Conservation (phyloP, 2,329 filamentous ascomycete species). For the Aspergillus pseudoterreus region DNA sequence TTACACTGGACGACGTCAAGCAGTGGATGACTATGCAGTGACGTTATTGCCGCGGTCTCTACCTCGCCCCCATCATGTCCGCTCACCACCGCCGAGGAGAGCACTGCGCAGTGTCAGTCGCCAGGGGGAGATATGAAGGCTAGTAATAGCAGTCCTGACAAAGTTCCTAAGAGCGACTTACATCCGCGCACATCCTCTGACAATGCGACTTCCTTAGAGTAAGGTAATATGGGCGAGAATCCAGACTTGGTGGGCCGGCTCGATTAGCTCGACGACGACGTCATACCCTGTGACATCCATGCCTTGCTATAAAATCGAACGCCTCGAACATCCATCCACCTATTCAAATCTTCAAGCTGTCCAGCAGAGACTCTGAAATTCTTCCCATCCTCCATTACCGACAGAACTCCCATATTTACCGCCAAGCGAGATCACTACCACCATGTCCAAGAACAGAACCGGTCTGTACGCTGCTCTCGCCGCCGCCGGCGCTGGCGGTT, state of each 20-base stretch:
- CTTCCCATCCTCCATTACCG: too few species aligned
- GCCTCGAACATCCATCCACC: not conserved
- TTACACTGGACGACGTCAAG: not conserved
- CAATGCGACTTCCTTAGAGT: not conserved
- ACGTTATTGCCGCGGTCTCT: slow-evolving; percentile 4
- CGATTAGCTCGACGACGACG: slow-evolving; percentile 3
- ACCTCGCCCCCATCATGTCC: not conserved
- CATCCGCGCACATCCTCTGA: too few species aligned
- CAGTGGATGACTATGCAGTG: slow-evolving; percentile 6
- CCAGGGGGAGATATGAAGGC: not conserved
- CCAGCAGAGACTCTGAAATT: too few species aligned
- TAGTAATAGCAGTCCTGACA: not conserved
- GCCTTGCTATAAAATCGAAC: not conserved
- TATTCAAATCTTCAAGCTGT: not conserved
- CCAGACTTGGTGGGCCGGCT: not conserved
- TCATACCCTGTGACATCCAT: slow-evolving; percentile 11
- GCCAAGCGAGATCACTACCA: slow-evolving; percentile 4
- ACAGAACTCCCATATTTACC: not conserved
- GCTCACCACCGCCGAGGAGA: not conserved
- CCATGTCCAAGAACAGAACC: slow-evolving; percentile 35
- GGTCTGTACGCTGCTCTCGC: slow-evolving; percentile 49
- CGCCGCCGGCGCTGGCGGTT: slow-evolving; percentile 67
- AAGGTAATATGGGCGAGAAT: not conserved
- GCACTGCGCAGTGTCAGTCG: not conserved
- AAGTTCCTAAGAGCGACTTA: not conserved